Base-by-base conservation (phyloP, 2,329 filamentous ascomycete genomes). In the Graphilbum fragrans region DNA sequence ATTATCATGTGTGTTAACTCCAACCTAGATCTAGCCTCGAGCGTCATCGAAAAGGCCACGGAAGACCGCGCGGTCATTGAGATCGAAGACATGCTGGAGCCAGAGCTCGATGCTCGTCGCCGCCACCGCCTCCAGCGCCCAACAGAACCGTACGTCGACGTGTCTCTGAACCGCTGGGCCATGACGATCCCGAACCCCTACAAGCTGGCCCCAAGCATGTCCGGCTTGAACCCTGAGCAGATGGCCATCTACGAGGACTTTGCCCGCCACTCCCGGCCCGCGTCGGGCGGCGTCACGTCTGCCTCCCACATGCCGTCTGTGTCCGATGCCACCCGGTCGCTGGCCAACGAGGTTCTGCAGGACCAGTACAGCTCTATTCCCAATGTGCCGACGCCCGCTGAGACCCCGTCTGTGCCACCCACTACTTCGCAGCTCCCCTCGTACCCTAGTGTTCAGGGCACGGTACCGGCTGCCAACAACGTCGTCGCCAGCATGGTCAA, bases 1-100 rank as follows among this genome's bases (percentile, higher is more conserved):
- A 92, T 98, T 46, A 76, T 96, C 43, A 95, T 98, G 86, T 96
- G 93, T 60, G 90, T 98, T 46, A 98, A 96, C 58, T 90, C 93
- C 49, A 98, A 98, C 57, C 72, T 98, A 23, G 92, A 98, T 52
- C 73, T 87, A 33, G 90, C 93, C 37, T 96, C 92, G 56, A 82
- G 77, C 52, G 85, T 95, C 47, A 93, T 98, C 36, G 92, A 98
- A 61, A 87, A 92, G 59, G 88, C 92, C 40, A 93, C 92, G 3
- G 90, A 96, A 58, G 85, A 94, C 54, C 84, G 90, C 46, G 92
- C 92, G 10, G 69, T 95, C 32, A 83, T 86, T 2, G 92, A 98
- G 58, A 96, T 98, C 45, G 90, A 98, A 58, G 84, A 93, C 47
- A 83, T 94, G 62, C 83, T 98, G 38, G 83, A 92, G 57, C 66